Conservation (phyloP, 2,329 filamentous ascomycete genomes). For the Colletotrichum spaethianum region DNA sequence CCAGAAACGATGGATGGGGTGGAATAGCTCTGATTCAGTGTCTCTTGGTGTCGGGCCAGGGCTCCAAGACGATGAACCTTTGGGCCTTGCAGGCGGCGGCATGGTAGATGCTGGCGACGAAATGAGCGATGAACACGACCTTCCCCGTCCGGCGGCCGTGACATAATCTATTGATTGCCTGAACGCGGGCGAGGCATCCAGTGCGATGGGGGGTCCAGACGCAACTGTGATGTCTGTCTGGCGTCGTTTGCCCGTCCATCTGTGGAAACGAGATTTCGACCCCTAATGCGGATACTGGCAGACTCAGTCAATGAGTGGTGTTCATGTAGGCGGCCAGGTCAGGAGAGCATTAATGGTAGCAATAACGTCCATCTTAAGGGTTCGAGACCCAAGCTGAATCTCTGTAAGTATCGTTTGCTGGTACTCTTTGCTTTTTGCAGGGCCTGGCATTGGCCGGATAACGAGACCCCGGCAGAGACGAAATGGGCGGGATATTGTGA, state of each 20-base stretch:
- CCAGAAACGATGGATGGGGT: not conserved
- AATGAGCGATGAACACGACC: not conserved
- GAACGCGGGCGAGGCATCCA: not conserved
- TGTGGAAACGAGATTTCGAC: slow-evolving; percentile 12
- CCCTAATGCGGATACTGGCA: slow-evolving; percentile 24
- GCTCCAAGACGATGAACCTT: not conserved
- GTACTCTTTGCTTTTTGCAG: not conserved
- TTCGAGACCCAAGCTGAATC: slow-evolving; percentile 24
- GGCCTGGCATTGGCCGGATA: slow-evolving; percentile 1
- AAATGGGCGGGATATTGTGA: slow-evolving; percentile 37
- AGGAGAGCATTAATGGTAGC: slow-evolving; percentile 10
- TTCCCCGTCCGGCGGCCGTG: not conserved
- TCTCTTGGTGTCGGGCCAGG: not conserved
- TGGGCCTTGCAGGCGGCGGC: not conserved
- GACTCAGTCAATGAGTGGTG: not conserved
- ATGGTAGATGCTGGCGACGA: slow-evolving; percentile 4
- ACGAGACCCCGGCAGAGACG: slow-evolving; percentile 13
- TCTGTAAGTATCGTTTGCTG: not conserved
- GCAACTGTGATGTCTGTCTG: slow-evolving; percentile 6
- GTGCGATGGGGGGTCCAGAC: not conserved
- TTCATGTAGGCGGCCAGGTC: not conserved
- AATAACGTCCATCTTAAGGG: slow-evolving; percentile 31
- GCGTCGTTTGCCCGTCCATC: not conserved
- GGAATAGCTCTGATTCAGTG: slow-evolving; percentile 7
- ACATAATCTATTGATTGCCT: not conserved